These are phyloP conservation scores for Pyropia yezoensis DNA, from an alignment of 23 red algal species.

Conservation along the genomic window DNA sequence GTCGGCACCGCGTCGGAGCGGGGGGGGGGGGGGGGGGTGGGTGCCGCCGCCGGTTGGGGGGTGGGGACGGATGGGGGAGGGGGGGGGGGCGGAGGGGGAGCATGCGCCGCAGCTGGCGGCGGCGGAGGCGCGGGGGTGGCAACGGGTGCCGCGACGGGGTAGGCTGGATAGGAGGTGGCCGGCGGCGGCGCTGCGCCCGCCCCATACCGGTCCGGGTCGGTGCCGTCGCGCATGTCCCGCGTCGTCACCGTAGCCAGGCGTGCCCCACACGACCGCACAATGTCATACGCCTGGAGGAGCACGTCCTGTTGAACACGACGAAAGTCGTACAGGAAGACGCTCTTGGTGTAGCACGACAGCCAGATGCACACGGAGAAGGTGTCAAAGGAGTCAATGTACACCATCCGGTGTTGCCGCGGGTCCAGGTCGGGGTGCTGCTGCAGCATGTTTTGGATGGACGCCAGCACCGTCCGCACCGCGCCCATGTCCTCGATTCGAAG, in stretches of 20 bases:
- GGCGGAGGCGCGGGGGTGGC: no score
- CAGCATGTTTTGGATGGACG: constrained; percentile 46
- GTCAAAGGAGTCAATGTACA: constrained; percentile 77
- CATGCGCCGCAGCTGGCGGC: no score
- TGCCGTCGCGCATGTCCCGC: constrained; percentile 78
- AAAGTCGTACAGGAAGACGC: constrained; percentile 85
- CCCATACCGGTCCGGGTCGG: constrained; percentile 78
- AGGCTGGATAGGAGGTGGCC: no score
- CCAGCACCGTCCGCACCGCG: constrained; percentile 46
- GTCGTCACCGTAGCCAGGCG: constrained; percentile 65
- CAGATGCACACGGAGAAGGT: constrained; percentile 76
- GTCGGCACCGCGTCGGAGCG: no score
- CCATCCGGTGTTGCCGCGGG: constrained; percentile 86
- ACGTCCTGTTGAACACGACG: constrained; percentile 89
- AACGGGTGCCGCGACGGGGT: no score
- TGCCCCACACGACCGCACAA: constrained; percentile 65
- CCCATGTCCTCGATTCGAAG: constrained; percentile 84
- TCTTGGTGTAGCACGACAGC: constrained; percentile 98
- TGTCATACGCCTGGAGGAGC: constrained; percentile 68
- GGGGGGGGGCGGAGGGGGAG: no score
- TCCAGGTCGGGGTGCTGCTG: constrained; percentile 69
- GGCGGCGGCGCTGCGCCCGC: no score
- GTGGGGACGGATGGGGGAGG: no score
- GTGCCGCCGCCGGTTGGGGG: no score
- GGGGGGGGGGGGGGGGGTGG: no score